Evolutionary conservation across 2,329 filamentous ascomycete species (phyloP).

Genomic region (Trichoderma polysporum): DNA sequence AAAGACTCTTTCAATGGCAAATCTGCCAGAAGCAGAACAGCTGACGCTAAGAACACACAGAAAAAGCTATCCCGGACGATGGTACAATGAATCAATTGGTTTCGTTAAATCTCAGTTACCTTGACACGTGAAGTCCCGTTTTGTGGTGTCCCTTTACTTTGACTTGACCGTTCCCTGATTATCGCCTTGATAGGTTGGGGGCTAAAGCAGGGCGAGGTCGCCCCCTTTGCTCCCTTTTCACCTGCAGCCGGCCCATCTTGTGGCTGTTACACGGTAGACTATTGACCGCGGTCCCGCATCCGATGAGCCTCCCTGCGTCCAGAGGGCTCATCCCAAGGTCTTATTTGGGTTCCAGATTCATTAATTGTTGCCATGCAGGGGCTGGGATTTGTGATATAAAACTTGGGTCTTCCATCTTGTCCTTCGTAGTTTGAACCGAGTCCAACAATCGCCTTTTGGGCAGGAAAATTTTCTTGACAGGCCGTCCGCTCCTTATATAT

Average conservation of each 20-base stretch:
- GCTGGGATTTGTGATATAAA: constrained; percentile 16
- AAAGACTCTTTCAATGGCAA: constrained; percentile 25
- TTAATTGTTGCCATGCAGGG: constrained; percentile 10
- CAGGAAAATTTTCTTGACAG: constrained; percentile 14
- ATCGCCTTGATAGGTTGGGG: not conserved
- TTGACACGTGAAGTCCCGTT: constrained; percentile 1
- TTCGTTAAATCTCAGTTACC: constrained; percentile 14
- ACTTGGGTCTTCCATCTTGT: not conserved
- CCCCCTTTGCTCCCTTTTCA: constrained; percentile 10
- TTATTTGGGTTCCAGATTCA: constrained; percentile 18
- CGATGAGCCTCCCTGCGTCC: constrained; percentile 5
- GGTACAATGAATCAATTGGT: constrained; percentile 18
- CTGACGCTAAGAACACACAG: constrained; percentile 19
- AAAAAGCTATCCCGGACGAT: constrained; percentile 15
- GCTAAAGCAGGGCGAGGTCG: constrained; percentile 5
- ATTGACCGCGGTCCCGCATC: not conserved
- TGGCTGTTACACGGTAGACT: constrained; percentile 2
- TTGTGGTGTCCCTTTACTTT: not conserved
- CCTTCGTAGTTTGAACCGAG: not conserved
- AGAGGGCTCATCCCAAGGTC: constrained; percentile 5
- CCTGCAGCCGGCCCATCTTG: constrained; percentile 2
- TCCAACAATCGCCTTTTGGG: not conserved
- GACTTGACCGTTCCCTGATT: not conserved
- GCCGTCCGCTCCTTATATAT: constrained; percentile 18
- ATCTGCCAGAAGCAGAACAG: constrained; percentile 23